Base-by-base conservation (phyloP, 257 asterid genomes). In the Cordia subcordata region DNA sequence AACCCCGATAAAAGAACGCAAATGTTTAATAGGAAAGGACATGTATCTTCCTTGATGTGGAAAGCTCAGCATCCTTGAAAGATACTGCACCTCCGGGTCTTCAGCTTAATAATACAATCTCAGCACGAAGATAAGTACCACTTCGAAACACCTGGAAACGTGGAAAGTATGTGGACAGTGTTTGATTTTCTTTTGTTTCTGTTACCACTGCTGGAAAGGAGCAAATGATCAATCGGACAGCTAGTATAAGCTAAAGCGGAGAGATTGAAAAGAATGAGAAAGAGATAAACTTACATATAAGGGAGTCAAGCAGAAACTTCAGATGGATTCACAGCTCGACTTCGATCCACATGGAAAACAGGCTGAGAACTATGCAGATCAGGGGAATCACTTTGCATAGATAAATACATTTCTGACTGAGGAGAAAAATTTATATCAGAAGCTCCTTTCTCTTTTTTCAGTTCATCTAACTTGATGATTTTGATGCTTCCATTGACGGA, bases 381-480 rank as follows among this genome's bases (percentile, higher is more conserved):
- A 1, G 47, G 10, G 8, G 57, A 20, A 10, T 22, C 57, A 53
- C 57, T 53, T 14, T 6, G 57, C 18, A 10, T 33, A 11, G 57
- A 53, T 53, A 22, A 17, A 38, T 12, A 53, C 57, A 53, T 53
- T 20, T 53, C 57, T 11, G 57, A 53, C n/a, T 17, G 33, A 53
- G 57, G 57, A 20, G 57, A 20, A 53, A 21, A 22, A 22, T 53
- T 13, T 33, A 22, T 53, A 20, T 21, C 33, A 10, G 57, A 53
- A 53, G 57, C 13, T 15, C 13, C 9, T 9, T 20, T 53, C 37
- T 33, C 57, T 53, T 53, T 53, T 38, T 21, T 53, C 5, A 33
- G 21, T 33, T 12, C n/a, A 8, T 53, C 38, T 1, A 13, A 21
- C 27, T 33, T 22, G 38, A 21, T 53, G 38, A 4, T 53, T 53